A percentile compares a stretch with the other conserved stretches of the same genome.
Evolutionary conservation across 1,284 basidiomycete genomes (phyloP).

Genomic region (Violaceomyces palustris): DNA sequence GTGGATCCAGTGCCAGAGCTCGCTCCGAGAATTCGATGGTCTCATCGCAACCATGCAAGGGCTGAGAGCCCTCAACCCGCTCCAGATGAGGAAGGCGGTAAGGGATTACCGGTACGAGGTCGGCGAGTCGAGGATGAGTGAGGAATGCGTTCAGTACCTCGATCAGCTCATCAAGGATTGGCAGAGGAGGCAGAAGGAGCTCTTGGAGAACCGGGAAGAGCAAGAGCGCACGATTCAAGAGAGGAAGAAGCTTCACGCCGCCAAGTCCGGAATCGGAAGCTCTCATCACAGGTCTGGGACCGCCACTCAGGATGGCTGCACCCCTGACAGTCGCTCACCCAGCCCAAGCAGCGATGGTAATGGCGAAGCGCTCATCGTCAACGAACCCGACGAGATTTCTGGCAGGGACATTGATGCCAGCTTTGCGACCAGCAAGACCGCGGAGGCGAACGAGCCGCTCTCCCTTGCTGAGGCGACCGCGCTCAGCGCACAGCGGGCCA

Average conservation of each 20-base stretch:
- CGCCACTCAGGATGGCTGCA: conserved; percentile 30
- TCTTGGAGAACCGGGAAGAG: conserved; percentile 12
- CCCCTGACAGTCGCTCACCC: conserved; percentile 5
- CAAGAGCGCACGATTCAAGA: conserved; percentile 11
- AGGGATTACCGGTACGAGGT: conserved; percentile 93
- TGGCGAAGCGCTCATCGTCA: background rate
- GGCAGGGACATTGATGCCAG: conserved; percentile 6
- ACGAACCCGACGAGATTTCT: background rate
- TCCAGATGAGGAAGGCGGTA: conserved; percentile 89
- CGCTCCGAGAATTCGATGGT: conserved; percentile 68
- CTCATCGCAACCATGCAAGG: conserved; percentile 84
- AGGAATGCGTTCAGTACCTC: conserved; percentile 89
- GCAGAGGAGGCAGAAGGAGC: conserved; percentile 61
- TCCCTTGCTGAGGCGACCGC: conserved; percentile 24
- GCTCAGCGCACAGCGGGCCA: conserved; percentile 19
- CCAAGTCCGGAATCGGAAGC: conserved; percentile 1
- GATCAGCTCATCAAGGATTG: conserved; percentile 91
- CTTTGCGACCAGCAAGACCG: conserved; percentile 14
- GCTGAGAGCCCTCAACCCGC: conserved; percentile 78
- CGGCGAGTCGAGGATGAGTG: conserved; percentile 82
- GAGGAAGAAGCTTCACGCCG: conserved; percentile 7
- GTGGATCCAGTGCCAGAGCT: conserved; percentile 70
- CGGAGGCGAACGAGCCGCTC: conserved; percentile 8
- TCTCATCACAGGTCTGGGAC: conserved; percentile 32
- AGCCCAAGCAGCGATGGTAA: conserved; percentile 1